These are phyloP conservation scores for Gnomoniopsis sp. DNA, from an alignment of 2,329 filamentous ascomycete species.

Conservation along the genomic window DNA sequence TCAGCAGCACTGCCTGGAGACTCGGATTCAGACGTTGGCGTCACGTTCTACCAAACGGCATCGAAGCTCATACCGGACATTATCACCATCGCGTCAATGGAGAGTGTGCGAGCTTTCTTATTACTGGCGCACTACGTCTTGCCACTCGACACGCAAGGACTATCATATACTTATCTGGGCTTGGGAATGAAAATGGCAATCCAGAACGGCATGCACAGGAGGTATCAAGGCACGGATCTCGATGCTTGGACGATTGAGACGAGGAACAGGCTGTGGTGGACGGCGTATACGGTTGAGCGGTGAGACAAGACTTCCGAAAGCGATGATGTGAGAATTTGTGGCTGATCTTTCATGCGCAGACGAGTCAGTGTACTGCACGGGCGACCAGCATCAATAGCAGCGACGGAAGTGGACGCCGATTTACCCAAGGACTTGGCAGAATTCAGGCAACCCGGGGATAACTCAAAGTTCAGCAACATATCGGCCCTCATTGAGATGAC, in stretches of 20 bases:
- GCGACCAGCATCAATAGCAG: constrained; percentile 50
- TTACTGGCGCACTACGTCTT: constrained; percentile 54
- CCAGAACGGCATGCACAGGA: constrained; percentile 58
- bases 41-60: constrained; percentile 55
- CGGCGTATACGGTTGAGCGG: constrained; percentile 54
- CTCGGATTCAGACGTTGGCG: constrained; percentile 48
- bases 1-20: not conserved
- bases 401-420: constrained; percentile 51
- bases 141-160: constrained; percentile 52
- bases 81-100: constrained; percentile 52
- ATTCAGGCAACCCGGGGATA: constrained; percentile 3
- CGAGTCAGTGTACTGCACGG: constrained; percentile 55
- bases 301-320: constrained; percentile 25
- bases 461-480: constrained; percentile 13
- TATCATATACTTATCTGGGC: constrained; percentile 55
- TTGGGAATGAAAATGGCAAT: constrained; percentile 55
- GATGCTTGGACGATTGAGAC: constrained; percentile 47
- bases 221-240: constrained; percentile 43
- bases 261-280: constrained; percentile 56
- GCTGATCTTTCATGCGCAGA: constrained; percentile 28
- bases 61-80: constrained; percentile 53
- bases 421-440: constrained; percentile 44
- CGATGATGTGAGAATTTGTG: not conserved
- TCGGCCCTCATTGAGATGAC: constrained; percentile 27
- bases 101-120: constrained; percentile 56